Conservation (phyloP, 2,329 filamentous ascomycete species). For the Apiospora kogelbergensis region DNA sequence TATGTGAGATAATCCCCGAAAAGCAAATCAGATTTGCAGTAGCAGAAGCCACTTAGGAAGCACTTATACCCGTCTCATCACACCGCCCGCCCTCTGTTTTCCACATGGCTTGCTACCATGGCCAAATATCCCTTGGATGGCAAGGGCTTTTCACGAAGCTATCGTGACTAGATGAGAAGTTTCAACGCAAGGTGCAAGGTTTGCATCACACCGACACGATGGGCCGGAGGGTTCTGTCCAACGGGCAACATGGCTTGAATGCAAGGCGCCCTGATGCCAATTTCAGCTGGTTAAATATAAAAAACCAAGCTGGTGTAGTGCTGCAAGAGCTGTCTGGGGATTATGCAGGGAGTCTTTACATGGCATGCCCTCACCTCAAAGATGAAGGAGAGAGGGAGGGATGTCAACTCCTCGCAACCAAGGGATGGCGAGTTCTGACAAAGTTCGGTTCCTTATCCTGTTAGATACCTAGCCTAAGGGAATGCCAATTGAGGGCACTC, state of each 20-base stretch:
- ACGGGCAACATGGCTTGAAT: not conserved
- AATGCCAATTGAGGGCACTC: not conserved
- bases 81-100: not conserved
- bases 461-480: no score
- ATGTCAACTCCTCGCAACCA: not conserved
- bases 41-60: not conserved
- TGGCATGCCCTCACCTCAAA: not conserved
- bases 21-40: not conserved
- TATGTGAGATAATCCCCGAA: not conserved
- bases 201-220: not conserved
- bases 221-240: not conserved
- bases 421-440: not conserved
- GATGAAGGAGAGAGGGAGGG: not conserved
- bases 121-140: not conserved
- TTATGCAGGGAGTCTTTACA: not conserved
- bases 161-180: not conserved
- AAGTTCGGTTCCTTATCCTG: not conserved
- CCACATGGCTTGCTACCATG: not conserved
- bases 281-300: not conserved
- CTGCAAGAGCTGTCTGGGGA: not conserved
- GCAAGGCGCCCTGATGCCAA: not conserved
- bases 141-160: not conserved
- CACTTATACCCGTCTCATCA: conserved; percentile 5
- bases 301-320: not conserved
- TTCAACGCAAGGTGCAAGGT: not conserved